phyloP scores from a whole-genome alignment of 371 early-diverging fungal genomes.

The Umbelopsis sp. region DNA sequence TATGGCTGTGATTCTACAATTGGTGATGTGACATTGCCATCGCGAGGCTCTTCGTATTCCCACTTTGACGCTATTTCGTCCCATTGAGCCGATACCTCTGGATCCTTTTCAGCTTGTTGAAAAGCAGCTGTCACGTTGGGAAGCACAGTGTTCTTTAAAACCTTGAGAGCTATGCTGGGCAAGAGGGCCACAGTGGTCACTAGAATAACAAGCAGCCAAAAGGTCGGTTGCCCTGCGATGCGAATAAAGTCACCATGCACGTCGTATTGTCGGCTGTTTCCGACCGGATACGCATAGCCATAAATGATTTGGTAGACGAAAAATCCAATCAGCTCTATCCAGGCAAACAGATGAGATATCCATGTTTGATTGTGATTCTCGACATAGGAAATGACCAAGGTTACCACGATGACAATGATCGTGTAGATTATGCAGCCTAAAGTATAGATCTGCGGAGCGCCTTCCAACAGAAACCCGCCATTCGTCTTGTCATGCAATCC shows the following conservation, averaged over 20 bases:
- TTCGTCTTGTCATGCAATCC: conserved; percentile 34
- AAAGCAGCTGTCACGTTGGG: conserved; percentile 47
- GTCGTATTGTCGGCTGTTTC: conserved; percentile 42
- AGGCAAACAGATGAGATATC: conserved; percentile 54
- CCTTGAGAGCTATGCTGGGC: conserved; percentile 44
- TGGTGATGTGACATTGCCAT: background rate
- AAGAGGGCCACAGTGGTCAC: conserved; percentile 45
- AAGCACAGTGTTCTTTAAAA: conserved; percentile 41
- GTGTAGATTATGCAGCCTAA: conserved; percentile 58
- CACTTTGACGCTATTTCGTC: conserved; percentile 15
- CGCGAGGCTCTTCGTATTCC: background rate
- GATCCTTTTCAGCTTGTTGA: conserved; percentile 42
- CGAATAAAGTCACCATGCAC: conserved; percentile 50
- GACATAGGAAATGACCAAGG: conserved; percentile 63
- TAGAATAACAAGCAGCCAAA: conserved; percentile 55
- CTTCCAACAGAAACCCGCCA: conserved; percentile 33
- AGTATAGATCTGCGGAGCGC: conserved; percentile 47
- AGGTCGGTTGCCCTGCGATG: conserved; percentile 38
- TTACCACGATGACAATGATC: conserved; percentile 62
- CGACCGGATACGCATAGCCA: conserved; percentile 51
- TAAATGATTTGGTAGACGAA: conserved; percentile 59
- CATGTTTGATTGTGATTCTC: conserved; percentile 60
- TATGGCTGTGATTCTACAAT: background rate
- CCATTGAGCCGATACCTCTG: background rate
- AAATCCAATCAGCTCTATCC: conserved; percentile 57